Base-by-base conservation (phyloP, 108 stramenopile genomes). In the Stephanodiscus triporus region DNA sequence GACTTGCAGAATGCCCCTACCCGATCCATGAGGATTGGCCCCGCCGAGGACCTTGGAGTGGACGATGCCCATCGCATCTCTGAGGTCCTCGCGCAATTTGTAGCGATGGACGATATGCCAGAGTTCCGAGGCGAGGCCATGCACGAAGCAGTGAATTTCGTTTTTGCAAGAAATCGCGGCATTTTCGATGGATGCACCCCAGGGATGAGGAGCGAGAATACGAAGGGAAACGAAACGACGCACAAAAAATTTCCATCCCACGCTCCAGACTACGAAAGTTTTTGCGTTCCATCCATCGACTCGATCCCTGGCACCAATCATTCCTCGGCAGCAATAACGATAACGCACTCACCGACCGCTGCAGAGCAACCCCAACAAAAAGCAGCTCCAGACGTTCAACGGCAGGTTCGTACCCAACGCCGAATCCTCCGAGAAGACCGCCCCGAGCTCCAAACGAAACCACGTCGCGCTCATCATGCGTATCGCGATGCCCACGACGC, bases 391-490 rank as follows among this genome's bases (percentile, higher is more conserved):
- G 66, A 84, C 88, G 63, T 94, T 94, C 40, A 94, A 60, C 4
- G 93, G 93, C 22, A 94, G 54, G 71, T 89, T 89, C 38, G 86
- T 87, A 73, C 89, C 88, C 6, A 94, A 79, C 6, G 93, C 88
- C 2, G 76, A 79, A 53, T 86, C 88, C 19, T 81, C 65, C 1
- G 62, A 72, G 63, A 94, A 94, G 20, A 89, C 88, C 48, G 64
- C 61, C 8, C 63, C 73, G 54, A 86, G 81, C 66, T 90, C 88
- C 48, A 83, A 70, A 36, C 77, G 60, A 68, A 94, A 90, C 83
- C 86, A 91, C 20, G 59, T 72, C 2, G 93, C 87, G 38, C 81
- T 75, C 10, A 78, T 79, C 53, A 94, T 59, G 9, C 93, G 89
- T 68, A 85, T 86, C 2, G 90, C 60, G 36, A 94, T 91, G 10